Conservation (phyloP, 2,329 filamentous ascomycete genomes). For the Neonectria coccinea region DNA sequence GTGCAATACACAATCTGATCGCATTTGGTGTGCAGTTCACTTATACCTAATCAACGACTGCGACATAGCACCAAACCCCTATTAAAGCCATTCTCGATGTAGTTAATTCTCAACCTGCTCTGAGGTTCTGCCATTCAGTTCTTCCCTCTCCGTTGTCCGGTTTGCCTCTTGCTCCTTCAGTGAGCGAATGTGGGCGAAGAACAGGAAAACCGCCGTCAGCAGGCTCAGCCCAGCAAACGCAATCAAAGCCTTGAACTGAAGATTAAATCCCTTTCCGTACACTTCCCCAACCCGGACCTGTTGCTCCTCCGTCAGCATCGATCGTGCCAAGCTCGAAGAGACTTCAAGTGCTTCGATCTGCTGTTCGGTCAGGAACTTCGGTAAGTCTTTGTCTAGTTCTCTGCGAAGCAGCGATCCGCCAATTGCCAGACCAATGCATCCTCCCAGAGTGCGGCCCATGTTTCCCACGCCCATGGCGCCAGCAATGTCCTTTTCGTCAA, state of each 20-base stretch:
- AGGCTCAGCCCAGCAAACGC: conserved; percentile 19
- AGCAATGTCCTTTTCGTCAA: conserved; percentile 11
- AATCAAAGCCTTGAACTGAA: conserved; percentile 12
- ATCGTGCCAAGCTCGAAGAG: conserved; percentile 2
- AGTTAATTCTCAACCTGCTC: not conserved
- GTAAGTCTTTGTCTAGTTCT: not conserved
- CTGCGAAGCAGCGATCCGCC: not conserved
- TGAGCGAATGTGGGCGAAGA: conserved; percentile 3
- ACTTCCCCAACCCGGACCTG: conserved; percentile 10
- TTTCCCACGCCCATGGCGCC: conserved; percentile 5
- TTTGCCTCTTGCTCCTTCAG: not conserved
- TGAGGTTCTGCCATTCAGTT: not conserved
- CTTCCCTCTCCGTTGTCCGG: not conserved
- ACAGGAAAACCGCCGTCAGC: not conserved
- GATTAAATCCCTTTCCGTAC: conserved; percentile 14
- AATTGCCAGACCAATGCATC: not conserved
- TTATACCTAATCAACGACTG: not conserved
- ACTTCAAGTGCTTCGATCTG: conserved; percentile 1
- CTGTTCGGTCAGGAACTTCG: not conserved
- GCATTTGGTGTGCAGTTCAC: no score
- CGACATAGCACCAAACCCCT: no score
- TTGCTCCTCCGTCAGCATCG: conserved; percentile 14
- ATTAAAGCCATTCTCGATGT: no score
- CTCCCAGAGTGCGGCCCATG: conserved; percentile 4
- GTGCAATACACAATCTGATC: no score